Evolutionary conservation across 768 basidiomycete genomes (phyloP), one percentile per base, ranked within the genome.

Genomic region (Podaxis sp.): DNA sequence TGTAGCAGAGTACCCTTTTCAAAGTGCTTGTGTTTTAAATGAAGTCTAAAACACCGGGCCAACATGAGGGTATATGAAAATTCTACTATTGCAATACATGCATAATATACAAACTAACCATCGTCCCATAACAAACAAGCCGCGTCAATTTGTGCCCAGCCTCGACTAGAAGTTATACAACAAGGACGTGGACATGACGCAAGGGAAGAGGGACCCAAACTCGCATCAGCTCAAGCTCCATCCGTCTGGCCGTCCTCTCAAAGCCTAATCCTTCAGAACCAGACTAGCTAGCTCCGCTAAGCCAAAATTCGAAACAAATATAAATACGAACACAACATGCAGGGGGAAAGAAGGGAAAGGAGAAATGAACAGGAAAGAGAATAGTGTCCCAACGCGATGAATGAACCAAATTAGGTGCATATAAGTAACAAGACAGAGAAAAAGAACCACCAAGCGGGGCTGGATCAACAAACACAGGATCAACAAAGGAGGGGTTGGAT

Each of bases 21-120:
- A 40, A 53, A 54, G 51, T 6, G 51, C 8, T 38, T 22, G 54
- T 24, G 36, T 37, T 56, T 48, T 49, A 46, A 56, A 57, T 56
- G 33, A 56, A 33, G 10, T 33, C 33, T 33, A 10, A 33, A 33
- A 1, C 33, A 33, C 33, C 8, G 2, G 33, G 33, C 8, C 33
- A 33, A 33, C 8, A 33, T 33, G 33, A 8, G 33, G 33, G 33
- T 33, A 33, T 33, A 36, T 49, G 49, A 58, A 64, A 30, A 17
- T 26, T 30, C 51, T 48, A 61, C 61, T 61, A 65, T 60, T 65
- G 62, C 62, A 49, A 62, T 65, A 59, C 64, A 69, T 58, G 56
- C 24, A 68, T 30, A 67, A 65, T 44, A 67, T 56, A 56, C 65
- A 65, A 48, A 12, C 22, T 24, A 44, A 44, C 41, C 2, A 13